Conservation (phyloP, 352 stramenopile species). For the Phytopythium chamaehyphon region DNA sequence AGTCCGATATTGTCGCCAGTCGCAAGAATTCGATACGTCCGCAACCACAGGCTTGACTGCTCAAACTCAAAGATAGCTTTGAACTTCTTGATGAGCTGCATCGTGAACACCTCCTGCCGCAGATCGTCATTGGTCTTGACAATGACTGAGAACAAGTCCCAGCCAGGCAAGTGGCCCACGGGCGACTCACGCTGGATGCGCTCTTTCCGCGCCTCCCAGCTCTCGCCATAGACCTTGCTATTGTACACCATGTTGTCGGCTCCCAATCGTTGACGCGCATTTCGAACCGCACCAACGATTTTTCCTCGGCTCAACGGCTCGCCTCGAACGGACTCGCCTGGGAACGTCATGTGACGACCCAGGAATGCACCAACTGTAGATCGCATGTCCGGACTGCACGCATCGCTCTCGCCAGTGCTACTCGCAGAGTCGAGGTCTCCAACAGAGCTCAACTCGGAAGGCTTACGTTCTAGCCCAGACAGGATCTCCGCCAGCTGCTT, state of each 20-base stretch:
- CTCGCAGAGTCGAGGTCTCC: constrained; percentile 11
- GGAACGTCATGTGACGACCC: constrained; percentile 23
- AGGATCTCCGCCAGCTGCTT: constrained; percentile 10
- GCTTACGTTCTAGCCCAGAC: constrained; percentile 1
- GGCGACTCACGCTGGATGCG: constrained; percentile 66
- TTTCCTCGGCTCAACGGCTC: constrained; percentile 11
- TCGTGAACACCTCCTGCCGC: constrained; percentile 96
- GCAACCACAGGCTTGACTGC: constrained; percentile 89
- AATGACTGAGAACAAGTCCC: constrained; percentile 92
- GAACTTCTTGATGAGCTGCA: constrained; percentile 96
- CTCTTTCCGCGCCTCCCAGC: constrained; percentile 56
- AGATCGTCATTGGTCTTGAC: constrained; percentile 98
- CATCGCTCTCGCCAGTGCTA: constrained; percentile 3
- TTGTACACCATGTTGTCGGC: constrained; percentile 78
- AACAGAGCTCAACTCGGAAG: constrained; percentile 21
- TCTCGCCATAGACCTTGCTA: constrained; percentile 74
- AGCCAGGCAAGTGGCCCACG: constrained; percentile 77
- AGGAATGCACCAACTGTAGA: constrained; percentile 6
- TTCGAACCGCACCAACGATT: constrained; percentile 10
- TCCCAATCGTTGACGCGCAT: constrained; percentile 17
- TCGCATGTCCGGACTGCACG: constrained; percentile 7
- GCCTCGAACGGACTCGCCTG: neutral
- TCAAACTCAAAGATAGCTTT: constrained; percentile 93
- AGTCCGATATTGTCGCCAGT: constrained; percentile 93
- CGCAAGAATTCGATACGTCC: constrained; percentile 94